A percentile compares a stretch with the other conserved stretches of the same genome.
phyloP scores from a whole-genome alignment of 495 filamentous ascomycete genomes.

The Podospora anserina region DNA sequence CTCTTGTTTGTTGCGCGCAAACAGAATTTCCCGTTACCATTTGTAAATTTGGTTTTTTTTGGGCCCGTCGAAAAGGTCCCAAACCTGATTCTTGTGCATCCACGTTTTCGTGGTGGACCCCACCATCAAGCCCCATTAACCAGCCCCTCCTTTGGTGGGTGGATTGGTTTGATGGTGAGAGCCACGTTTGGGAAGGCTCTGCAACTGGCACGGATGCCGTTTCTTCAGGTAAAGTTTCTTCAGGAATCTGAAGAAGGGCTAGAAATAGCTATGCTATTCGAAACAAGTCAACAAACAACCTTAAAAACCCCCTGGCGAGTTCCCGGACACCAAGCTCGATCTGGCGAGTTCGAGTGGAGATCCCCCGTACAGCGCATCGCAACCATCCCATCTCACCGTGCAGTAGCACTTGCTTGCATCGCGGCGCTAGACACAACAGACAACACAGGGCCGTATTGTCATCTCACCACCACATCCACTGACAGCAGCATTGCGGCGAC shows the following conservation, averaged over 20 bases:
- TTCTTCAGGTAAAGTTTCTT: background rate
- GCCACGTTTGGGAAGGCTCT: background rate
- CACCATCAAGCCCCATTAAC: background rate
- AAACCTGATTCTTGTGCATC: background rate
- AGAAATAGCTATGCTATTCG: background rate
- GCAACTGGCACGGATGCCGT: background rate
- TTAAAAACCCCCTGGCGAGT: background rate
- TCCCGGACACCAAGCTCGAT: background rate
- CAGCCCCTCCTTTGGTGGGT: background rate
- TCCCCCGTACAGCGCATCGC: background rate
- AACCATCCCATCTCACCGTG: background rate
- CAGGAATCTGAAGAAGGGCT: background rate
- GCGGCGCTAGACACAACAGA: background rate
- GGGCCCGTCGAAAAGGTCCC: too few species aligned
- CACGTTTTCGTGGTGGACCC: background rate
- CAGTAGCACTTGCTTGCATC: background rate
- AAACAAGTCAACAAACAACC: background rate
- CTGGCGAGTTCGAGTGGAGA: background rate
- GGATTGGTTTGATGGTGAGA: background rate
- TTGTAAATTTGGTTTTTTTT: background rate
- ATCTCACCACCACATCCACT: background rate
- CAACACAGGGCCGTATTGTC: background rate
- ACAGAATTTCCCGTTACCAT: background rate
- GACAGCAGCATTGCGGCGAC: background rate
- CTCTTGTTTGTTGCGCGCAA: background rate